Evolutionary conservation across 352 stramenopile genomes (phyloP).

Genomic region (Pythium myriotylum): DNA sequence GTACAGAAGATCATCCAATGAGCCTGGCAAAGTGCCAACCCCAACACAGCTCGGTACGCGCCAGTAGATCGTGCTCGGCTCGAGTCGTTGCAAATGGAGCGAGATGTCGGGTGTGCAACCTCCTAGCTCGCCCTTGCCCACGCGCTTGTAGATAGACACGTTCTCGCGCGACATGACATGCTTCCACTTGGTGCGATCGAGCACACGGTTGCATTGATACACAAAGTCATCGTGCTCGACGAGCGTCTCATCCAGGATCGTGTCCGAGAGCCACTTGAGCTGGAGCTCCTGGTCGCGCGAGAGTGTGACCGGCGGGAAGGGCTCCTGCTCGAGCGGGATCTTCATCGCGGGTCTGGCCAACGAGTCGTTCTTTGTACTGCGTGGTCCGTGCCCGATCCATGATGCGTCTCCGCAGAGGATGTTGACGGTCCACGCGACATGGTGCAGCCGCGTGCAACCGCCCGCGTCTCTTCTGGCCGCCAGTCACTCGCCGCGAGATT

Average conservation of each 20-base stretch:
- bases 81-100: neutral
- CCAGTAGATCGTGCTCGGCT: slow-evolving; percentile 36
- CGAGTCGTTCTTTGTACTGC: too few species aligned
- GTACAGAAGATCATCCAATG: slow-evolving; percentile 57
- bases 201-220: slow-evolving; percentile 1
- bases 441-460: too few species aligned
- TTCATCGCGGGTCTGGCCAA: slow-evolving; percentile 39
- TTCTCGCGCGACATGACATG: slow-evolving; percentile 35
- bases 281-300: slow-evolving; percentile 14
- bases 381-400: neutral
- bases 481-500: neutral
- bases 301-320: slow-evolving; percentile 55
- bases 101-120: slow-evolving; percentile 24
- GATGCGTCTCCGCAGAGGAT: neutral
- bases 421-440: neutral
- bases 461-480: neutral
- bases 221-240: slow-evolving; percentile 14
- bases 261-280: slow-evolving; percentile 16
- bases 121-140: slow-evolving; percentile 5
- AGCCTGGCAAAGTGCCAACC: slow-evolving; percentile 35
- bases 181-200: slow-evolving; percentile 17
- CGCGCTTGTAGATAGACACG: slow-evolving; percentile 38
- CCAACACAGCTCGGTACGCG: slow-evolving; percentile 31
- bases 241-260: slow-evolving; percentile 16
- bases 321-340: slow-evolving; percentile 50